phyloP scores from a whole-genome alignment of 352 stramenopile genomes.

The Plasmopara muralis region DNA sequence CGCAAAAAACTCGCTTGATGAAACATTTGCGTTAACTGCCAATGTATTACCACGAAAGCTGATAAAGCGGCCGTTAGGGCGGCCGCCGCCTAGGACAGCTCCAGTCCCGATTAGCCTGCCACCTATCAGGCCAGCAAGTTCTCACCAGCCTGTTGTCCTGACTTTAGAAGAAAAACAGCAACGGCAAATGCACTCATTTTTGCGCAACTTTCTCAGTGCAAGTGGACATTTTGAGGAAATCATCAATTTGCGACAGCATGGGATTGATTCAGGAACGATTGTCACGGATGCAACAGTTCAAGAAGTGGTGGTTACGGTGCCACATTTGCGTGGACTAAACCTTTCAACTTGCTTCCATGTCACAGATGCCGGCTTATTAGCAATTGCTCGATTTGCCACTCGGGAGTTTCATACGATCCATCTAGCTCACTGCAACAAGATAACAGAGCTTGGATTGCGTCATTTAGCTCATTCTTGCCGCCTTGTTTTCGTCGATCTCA shows the following conservation, averaged over 20 bases:
- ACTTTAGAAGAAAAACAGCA: slow-evolving; percentile 57
- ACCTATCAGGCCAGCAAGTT: slow-evolving; percentile 18
- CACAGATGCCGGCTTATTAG: slow-evolving; percentile 86
- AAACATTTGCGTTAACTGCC: slow-evolving; percentile 2
- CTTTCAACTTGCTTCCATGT: slow-evolving; percentile 65
- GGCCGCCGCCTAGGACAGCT: slow-evolving; percentile 7
- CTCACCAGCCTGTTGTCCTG: slow-evolving; percentile 9
- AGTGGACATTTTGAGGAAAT: slow-evolving; percentile 57
- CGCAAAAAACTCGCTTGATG: slow-evolving; percentile 9
- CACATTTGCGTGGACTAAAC: slow-evolving; percentile 53
- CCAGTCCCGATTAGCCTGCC: slow-evolving; percentile 9
- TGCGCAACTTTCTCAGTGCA: slow-evolving; percentile 87
- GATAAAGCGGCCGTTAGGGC: slow-evolving; percentile 28
- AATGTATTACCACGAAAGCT: slow-evolving; percentile 18
- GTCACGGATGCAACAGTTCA: slow-evolving; percentile 89
- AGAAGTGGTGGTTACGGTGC: slow-evolving; percentile 78
- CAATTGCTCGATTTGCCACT: slow-evolving; percentile 72
- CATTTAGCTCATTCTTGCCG: slow-evolving; percentile 84
- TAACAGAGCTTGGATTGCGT: slow-evolving; percentile 88
- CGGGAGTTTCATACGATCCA: slow-evolving; percentile 63
- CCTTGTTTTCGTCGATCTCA: slow-evolving; percentile 77
- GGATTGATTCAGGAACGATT: slow-evolving; percentile 72
- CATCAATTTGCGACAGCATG: slow-evolving; percentile 84
- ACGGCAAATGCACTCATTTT: slow-evolving; percentile 83
- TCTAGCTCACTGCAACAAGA: slow-evolving; percentile 57